Percentiles rank a stretch among this genome's conserved stretches.
Evolutionary conservation across 2,329 filamentous ascomycete species (phyloP).

Genomic region (Fusarium metavorans): DNA sequence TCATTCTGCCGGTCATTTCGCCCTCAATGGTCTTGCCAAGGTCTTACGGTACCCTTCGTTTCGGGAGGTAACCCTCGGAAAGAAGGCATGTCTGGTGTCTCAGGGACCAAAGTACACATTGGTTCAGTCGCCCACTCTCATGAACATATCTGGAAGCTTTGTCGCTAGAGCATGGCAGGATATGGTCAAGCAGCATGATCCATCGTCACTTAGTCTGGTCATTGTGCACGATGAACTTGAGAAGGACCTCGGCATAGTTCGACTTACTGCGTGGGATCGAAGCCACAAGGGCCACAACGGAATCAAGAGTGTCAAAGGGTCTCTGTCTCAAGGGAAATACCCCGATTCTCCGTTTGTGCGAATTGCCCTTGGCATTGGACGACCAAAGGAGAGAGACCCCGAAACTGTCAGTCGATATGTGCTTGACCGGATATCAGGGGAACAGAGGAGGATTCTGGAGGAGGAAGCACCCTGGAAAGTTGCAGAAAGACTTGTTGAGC

Average conservation of each 20-base stretch:
- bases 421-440: constrained; percentile 71
- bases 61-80: constrained; percentile 58
- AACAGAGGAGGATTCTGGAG: constrained; percentile 65
- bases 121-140: constrained; percentile 79
- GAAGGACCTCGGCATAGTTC: constrained; percentile 74
- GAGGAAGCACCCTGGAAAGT: constrained; percentile 65
- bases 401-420: constrained; percentile 82
- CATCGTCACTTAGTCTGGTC: constrained; percentile 66
- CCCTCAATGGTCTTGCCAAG: constrained; percentile 72
- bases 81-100: constrained; percentile 64
- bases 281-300: constrained; percentile 82
- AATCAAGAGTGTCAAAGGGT: constrained; percentile 73
- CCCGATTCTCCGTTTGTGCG: constrained; percentile 62
- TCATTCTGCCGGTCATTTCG: constrained; percentile 88
- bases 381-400: constrained; percentile 76
- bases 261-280: constrained; percentile 70
- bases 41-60: constrained; percentile 62
- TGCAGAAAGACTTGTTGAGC: constrained; percentile 60
- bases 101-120: constrained; percentile 69
- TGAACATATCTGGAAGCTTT: constrained; percentile 86
- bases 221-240: constrained; percentile 93
- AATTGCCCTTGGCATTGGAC: constrained; percentile 88
- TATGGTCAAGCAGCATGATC: constrained; percentile 56
- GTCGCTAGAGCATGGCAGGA: constrained; percentile 74
- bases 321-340: constrained; percentile 58